Evolutionary conservation across 176 grass and related monocot species (phyloP).

Genomic region (Oryza punctata): DNA sequence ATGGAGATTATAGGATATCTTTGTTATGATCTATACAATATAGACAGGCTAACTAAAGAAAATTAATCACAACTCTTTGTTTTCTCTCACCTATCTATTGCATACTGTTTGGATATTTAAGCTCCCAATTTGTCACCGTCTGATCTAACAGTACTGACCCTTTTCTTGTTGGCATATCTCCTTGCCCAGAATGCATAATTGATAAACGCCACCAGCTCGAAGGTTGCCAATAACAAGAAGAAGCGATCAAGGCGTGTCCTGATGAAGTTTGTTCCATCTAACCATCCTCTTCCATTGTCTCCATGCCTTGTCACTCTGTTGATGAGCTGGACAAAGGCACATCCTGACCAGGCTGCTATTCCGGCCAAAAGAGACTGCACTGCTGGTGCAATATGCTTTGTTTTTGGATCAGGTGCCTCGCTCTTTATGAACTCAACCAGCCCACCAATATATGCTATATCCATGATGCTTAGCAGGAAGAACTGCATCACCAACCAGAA

Average conservation of each 20-base stretch:
- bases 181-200: slow-evolving; percentile 54
- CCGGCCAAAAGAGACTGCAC: slow-evolving; percentile 23
- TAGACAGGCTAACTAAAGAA: background rate
- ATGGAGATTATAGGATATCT: background rate
- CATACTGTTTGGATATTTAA: background rate
- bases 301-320: slow-evolving; percentile 7
- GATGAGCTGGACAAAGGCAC: slow-evolving; percentile 30
- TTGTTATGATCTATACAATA: too few relatives aligned
- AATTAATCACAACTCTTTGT: background rate
- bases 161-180: slow-evolving; percentile 39
- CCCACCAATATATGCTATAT: slow-evolving; percentile 34
- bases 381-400: slow-evolving; percentile 21
- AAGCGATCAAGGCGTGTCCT: slow-evolving; percentile 45
- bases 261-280: slow-evolving; percentile 49
- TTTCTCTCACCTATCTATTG: background rate
- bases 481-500: slow-evolving; percentile 56
- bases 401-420: background rate
- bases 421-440: slow-evolving; percentile 42
- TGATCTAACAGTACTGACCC: background rate
- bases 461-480: slow-evolving; percentile 55
- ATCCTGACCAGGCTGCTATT: slow-evolving; percentile 34
- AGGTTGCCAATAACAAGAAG: slow-evolving; percentile 40
- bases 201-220: slow-evolving; percentile 36
- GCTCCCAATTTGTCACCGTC: background rate
- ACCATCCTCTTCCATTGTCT: slow-evolving; percentile 29